A percentile compares a stretch with the other conserved stretches of the same genome.
phyloP scores from a whole-genome alignment of 352 stramenopile genomes.

The Pythium periplocum region DNA sequence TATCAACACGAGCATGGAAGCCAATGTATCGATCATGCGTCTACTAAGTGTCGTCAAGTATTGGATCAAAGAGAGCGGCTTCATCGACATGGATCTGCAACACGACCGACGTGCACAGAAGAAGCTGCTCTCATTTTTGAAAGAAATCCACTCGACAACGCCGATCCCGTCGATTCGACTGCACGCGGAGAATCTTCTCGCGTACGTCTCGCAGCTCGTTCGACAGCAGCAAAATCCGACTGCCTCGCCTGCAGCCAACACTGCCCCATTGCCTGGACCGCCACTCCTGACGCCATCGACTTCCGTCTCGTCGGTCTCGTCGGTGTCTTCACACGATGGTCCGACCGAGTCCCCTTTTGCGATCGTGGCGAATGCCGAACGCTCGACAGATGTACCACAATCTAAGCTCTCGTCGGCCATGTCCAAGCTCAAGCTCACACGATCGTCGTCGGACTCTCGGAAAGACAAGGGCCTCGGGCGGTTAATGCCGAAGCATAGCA shows the following conservation, averaged over 20 bases:
- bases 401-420: conserved; percentile 45
- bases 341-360: no score
- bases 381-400: conserved; percentile 16
- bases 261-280: neutral
- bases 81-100: conserved; percentile 71
- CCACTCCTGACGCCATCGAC: conserved; percentile 23
- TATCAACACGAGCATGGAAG: conserved; percentile 77
- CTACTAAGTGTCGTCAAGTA: conserved; percentile 84
- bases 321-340: conserved; percentile 12
- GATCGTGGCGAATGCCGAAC: neutral
- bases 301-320: conserved; percentile 28
- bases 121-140: conserved; percentile 67
- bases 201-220: conserved; percentile 58
- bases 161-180: conserved; percentile 69
- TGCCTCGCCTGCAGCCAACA: conserved; percentile 23
- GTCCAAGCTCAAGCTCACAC: conserved; percentile 56
- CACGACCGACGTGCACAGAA: conserved; percentile 66
- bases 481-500: no score
- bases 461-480: conserved; percentile 23
- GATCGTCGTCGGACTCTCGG: conserved; percentile 76
- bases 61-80: conserved; percentile 86
- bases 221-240: conserved; percentile 35
- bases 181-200: conserved; percentile 65
- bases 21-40: conserved; percentile 84
- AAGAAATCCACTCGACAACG: conserved; percentile 72